A percentile compares a stretch with the other conserved stretches of the same genome.
Conservation (phyloP, 2,329 filamentous ascomycete genomes). For the Trichothecium roseum region DNA sequence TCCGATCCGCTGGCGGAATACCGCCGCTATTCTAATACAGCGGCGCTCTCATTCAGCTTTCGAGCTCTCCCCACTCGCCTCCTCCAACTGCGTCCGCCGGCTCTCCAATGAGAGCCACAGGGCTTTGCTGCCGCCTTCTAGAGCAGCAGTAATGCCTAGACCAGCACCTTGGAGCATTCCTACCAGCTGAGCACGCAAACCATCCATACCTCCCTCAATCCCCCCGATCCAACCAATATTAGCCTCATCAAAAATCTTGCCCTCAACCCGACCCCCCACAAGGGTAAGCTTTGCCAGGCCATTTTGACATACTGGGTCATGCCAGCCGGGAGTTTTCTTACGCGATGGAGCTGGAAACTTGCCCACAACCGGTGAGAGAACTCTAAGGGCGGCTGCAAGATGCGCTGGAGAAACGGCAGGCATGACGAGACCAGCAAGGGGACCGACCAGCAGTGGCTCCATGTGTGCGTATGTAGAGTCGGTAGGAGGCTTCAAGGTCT, state of each 20-base stretch:
- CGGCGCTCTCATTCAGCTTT: slow-evolving; percentile 1
- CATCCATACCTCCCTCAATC: slow-evolving; percentile 73
- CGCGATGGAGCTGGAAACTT: slow-evolving; percentile 71
- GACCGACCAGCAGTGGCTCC: slow-evolving; percentile 68
- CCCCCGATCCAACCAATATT: slow-evolving; percentile 57
- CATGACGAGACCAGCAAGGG: slow-evolving; percentile 69
- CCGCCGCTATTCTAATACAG: too few species aligned
- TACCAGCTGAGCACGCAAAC: slow-evolving; percentile 73
- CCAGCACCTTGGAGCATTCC: slow-evolving; percentile 71
- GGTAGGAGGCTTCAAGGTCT: slow-evolving; percentile 20
- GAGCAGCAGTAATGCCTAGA: slow-evolving; percentile 61
- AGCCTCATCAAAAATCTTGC: slow-evolving; percentile 68
- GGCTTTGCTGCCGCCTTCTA: slow-evolving; percentile 72
- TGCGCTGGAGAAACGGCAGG: slow-evolving; percentile 77
- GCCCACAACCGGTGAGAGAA: slow-evolving; percentile 62
- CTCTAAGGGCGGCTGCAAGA: slow-evolving; percentile 67
- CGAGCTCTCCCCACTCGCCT: slow-evolving; percentile 21
- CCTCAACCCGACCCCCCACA: slow-evolving; percentile 78
- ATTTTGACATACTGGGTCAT: slow-evolving; percentile 68
- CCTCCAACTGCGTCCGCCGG: slow-evolving; percentile 69
- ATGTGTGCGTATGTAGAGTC: slow-evolving; percentile 46
- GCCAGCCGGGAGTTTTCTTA: slow-evolving; percentile 66
- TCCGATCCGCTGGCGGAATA: too few species aligned
- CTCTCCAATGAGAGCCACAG: slow-evolving; percentile 85
- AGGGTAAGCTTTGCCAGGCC: slow-evolving; percentile 81